Evolutionary conservation across 805 yeast genomes (phyloP).

Genomic region (Kregervanrija fluxuum): DNA sequence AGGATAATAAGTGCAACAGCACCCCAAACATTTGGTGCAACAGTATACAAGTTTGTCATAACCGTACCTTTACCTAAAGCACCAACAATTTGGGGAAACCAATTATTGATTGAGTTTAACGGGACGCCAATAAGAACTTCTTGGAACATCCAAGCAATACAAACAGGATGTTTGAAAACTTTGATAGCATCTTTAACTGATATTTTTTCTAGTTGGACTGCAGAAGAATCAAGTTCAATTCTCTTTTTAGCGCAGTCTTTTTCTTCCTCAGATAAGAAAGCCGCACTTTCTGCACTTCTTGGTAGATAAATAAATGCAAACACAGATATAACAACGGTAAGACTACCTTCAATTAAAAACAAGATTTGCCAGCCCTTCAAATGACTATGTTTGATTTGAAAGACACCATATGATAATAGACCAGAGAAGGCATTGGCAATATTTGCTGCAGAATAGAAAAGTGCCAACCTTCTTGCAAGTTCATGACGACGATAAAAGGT

Average conservation of each 20-base stretch:
- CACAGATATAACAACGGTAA: conserved; percentile 31
- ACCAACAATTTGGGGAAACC: conserved; percentile 41
- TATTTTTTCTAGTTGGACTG: conserved; percentile 29
- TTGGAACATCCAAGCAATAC: conserved; percentile 35
- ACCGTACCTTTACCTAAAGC: conserved; percentile 34
- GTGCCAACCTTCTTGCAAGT: conserved; percentile 29
- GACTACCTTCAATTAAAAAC: conserved; percentile 38
- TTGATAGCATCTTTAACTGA: conserved; percentile 34
- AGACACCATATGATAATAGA: conserved; percentile 27
- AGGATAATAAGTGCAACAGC: conserved; percentile 34
- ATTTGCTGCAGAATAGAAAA: conserved; percentile 30
- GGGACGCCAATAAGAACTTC: conserved; percentile 44
- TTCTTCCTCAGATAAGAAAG: conserved; percentile 35
- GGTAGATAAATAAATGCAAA: conserved; percentile 31
- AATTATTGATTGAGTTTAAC: conserved; percentile 38
- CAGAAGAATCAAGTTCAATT: conserved; percentile 38
- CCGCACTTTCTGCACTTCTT: conserved; percentile 28
- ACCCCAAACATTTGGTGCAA: conserved; percentile 43
- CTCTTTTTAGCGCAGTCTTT: conserved; percentile 31
- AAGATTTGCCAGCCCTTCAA: conserved; percentile 43
- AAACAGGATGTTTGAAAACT: conserved; percentile 39
- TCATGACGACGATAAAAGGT: conserved; percentile 33
- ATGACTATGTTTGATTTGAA: conserved; percentile 32
- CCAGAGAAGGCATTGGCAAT: conserved; percentile 32
- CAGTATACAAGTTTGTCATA: conserved; percentile 35